Evolutionary conservation across 148 eudicot genomes (phyloP), one percentile per base, ranked within the genome.

Genomic region (Rhododendron kiyosumense): DNA sequence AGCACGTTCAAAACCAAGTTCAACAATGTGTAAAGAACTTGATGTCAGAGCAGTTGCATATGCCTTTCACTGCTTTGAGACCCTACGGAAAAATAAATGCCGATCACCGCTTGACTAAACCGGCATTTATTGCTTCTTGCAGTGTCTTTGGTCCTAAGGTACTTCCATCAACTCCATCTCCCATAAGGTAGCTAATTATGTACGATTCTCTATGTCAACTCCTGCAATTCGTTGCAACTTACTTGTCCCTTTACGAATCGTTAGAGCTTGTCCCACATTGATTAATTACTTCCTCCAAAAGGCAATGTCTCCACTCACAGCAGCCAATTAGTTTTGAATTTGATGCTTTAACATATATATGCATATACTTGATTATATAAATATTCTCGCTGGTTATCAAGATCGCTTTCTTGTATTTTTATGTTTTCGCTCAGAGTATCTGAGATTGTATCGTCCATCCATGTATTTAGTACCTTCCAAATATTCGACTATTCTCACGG

Each of bases 141-240:
- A 97, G 97, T 84, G 80, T 86, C 73, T 97, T 97, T 89, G 98
- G 99, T 85, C 95, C 95, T 49, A 88, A 94, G 98, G 99, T 96
- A 92, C 83, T 84, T 51, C 83, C 45, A 24, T 85, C 73, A 71
- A 83, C 30, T 46, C 54, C 34, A 43, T 78, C 34, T 34, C 69
- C 80, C 32, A 48, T 32, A 30, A 49, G 63, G 69, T 74, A 84
- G 43, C 49, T 48, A 34, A 36, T 81, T 43, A 24, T 59, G 48
- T 36, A 59, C 11, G 32, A 59, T 26, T 48, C 41, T 73, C 8
- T 51, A 32, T 15, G 51, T 18, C 38, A 80, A 80, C 10, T n/a
- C 36, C 38, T 34, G 2, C 38, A 80, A 49, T 49, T 51, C 41
- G 5, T 28, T 26, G 24, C 24, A 30, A 80, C 41, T 51, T 28